These are phyloP conservation scores for Diaporthe caulivora DNA, from an alignment of 2,329 filamentous ascomycete genomes.

Conservation along the genomic window DNA sequence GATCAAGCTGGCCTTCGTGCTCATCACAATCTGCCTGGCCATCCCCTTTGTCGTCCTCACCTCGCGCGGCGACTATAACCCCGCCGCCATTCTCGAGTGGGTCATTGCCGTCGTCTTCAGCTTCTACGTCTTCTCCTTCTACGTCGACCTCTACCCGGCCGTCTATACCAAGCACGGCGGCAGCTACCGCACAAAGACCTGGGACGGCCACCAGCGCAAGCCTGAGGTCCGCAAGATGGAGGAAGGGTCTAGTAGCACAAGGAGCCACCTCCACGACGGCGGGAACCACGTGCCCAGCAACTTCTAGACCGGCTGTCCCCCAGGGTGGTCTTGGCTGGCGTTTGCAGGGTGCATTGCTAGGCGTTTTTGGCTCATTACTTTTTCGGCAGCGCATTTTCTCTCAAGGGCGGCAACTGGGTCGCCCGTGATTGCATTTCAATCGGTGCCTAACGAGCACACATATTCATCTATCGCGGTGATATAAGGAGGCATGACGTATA, in stretches of 20 bases:
- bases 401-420: not conserved
- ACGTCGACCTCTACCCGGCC: constrained; percentile 87
- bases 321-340: not conserved
- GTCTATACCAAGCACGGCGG: constrained; percentile 67
- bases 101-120: constrained; percentile 86
- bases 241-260: constrained; percentile 34
- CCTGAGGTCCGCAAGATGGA: constrained; percentile 33
- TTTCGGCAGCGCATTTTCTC: not conserved
- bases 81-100: constrained; percentile 84
- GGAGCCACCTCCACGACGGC: constrained; percentile 23
- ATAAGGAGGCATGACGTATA: not conserved
- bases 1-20: constrained; percentile 87
- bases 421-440: not conserved
- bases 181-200: constrained; percentile 34
- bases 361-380: not conserved
- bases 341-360: constrained; percentile 8
- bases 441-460: not conserved
- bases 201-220: constrained; percentile 24
- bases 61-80: constrained; percentile 65
- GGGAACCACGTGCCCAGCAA: constrained; percentile 23
- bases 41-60: constrained; percentile 77
- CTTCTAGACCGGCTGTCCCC: constrained; percentile 13
- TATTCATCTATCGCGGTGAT: not conserved
- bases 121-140: constrained; percentile 88
- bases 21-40: constrained; percentile 81